phyloP scores from a whole-genome alignment of 2,329 filamentous ascomycete species.

The Tolypocladium album region DNA sequence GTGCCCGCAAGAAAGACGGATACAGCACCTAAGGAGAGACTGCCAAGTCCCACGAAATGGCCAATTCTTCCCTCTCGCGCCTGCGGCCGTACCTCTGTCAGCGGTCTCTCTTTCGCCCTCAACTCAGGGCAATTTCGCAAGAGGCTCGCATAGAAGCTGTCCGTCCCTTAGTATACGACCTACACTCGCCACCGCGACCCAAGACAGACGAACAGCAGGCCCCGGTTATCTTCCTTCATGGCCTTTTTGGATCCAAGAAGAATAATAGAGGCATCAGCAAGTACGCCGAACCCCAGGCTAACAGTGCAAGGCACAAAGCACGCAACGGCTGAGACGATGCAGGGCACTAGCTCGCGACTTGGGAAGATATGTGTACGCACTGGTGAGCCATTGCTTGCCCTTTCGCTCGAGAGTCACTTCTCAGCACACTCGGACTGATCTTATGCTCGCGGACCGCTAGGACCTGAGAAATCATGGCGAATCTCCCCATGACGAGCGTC shows the following conservation, averaged over 20 bases:
- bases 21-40: background rate
- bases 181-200: constrained; percentile 46
- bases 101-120: background rate
- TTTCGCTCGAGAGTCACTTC: background rate
- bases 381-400: constrained; percentile 41
- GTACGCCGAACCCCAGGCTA: constrained; percentile 38
- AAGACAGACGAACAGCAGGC: constrained; percentile 26
- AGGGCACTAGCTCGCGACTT: constrained; percentile 76
- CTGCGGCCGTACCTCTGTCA: background rate
- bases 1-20: background rate
- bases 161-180: constrained; percentile 48
- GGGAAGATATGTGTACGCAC: constrained; percentile 67
- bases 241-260: constrained; percentile 88
- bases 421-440: background rate
- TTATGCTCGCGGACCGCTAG: constrained; percentile 26
- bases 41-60: background rate
- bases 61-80: background rate
- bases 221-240: constrained; percentile 83
- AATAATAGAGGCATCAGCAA: constrained; percentile 94
- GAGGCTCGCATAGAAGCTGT: constrained; percentile 4
- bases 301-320: background rate
- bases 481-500: constrained; percentile 63
- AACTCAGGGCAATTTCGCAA: background rate
- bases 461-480: constrained; percentile 92
- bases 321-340: constrained; percentile 3